phyloP scores from a whole-genome alignment of 2,329 filamentous ascomycete genomes.

The Penicillium sp. region DNA sequence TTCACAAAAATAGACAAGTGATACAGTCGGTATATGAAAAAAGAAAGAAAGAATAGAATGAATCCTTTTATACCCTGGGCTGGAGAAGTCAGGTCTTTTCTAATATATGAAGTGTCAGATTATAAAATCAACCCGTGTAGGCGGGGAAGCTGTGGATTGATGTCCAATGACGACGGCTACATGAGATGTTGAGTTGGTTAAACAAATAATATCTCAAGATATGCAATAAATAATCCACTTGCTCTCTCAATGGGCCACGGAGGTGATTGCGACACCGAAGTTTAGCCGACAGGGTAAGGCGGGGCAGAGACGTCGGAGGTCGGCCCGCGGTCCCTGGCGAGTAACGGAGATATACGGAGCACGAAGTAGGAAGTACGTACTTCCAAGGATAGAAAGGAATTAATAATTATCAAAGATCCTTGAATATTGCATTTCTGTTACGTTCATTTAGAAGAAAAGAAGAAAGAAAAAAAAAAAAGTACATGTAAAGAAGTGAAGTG shows the following conservation, averaged over 20 bases:
- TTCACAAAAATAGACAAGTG: neutral
- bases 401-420: neutral
- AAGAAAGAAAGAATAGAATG: neutral
- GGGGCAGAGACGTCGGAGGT: slow-evolving; percentile 15
- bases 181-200: neutral
- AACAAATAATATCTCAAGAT: slow-evolving; percentile 9
- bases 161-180: neutral
- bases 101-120: neutral
- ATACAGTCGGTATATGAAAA: neutral
- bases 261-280: slow-evolving; percentile 24
- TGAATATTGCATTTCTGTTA: neutral
- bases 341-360: neutral
- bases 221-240: neutral
- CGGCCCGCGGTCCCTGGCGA: slow-evolving; percentile 19
- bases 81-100: neutral
- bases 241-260: slow-evolving; percentile 25
- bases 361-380: neutral
- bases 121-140: neutral
- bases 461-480: slow-evolving; percentile 7
- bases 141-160: neutral
- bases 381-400: neutral
- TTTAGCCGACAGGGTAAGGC: slow-evolving; percentile 25
- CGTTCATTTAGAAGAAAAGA: slow-evolving; percentile 2
- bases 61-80: neutral
- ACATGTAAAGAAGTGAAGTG: slow-evolving; percentile 16